These are phyloP conservation scores for Aspergillus costaricaensis DNA, from an alignment of 2,329 filamentous ascomycete species.

Conservation along the genomic window DNA sequence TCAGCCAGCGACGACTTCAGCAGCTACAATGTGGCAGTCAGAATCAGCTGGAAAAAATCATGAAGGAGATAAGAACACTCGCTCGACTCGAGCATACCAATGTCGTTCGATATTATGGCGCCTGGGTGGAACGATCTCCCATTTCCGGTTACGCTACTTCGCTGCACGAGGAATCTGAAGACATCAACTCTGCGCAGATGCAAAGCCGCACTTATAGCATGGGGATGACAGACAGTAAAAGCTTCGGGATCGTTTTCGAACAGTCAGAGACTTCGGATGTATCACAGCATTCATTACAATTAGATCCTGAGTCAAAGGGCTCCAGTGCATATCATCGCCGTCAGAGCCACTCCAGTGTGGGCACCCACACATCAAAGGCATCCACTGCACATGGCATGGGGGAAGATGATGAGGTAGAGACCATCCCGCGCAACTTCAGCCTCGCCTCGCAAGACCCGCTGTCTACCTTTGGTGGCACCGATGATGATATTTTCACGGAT, in stretches of 20 bases:
- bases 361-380: conserved; percentile 45
- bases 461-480: conserved; percentile 38
- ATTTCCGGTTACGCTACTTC: conserved; percentile 17
- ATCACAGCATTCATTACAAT: not conserved
- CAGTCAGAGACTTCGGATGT: conserved; percentile 34
- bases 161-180: conserved; percentile 5
- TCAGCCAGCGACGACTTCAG: conserved; percentile 55
- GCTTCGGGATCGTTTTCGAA: conserved; percentile 46
- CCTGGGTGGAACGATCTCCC: conserved; percentile 61
- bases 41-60: conserved; percentile 57
- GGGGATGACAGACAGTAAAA: conserved; percentile 28
- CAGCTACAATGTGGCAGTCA: conserved; percentile 55
- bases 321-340: conserved; percentile 8
- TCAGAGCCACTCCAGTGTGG: conserved; percentile 37
- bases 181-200: conserved; percentile 18
- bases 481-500: conserved; percentile 46
- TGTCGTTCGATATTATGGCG: conserved; percentile 66
- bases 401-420: conserved; percentile 54
- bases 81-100: conserved; percentile 65
- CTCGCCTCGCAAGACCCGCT: conserved; percentile 33
- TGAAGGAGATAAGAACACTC: conserved; percentile 63
- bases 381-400: conserved; percentile 40
- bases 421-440: conserved; percentile 47
- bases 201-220: conserved; percentile 20
- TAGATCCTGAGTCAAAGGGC: not conserved